Conservation (phyloP, 176 grass and related monocot species). For the Aegilops bicornis region DNA sequence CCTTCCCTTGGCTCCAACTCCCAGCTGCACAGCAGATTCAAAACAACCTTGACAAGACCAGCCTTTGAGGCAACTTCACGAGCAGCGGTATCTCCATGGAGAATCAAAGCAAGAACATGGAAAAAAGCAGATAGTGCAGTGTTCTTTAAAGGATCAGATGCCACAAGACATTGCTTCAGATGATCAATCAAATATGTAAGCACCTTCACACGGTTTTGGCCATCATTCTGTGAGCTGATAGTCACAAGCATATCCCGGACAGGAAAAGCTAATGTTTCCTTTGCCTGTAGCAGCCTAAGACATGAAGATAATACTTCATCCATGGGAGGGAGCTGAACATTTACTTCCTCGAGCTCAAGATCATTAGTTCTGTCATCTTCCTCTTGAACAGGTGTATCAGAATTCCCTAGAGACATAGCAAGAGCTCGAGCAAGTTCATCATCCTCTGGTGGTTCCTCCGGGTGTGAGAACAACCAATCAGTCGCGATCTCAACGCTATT, state of each 20-base stretch:
- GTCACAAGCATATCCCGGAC: constrained; percentile 91
- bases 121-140: constrained; percentile 68
- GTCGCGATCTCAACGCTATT: constrained; percentile 98
- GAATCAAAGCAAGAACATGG: constrained; percentile 94
- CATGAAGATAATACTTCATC: constrained; percentile 91
- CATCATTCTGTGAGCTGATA: constrained; percentile 92
- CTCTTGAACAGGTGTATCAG: constrained; percentile 63
- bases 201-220: constrained; percentile 78
- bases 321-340: constrained; percentile 72
- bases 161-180: constrained; percentile 55
- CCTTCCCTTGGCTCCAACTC: constrained; percentile 46
- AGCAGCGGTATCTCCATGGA: constrained; percentile 80
- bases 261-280: constrained; percentile 84
- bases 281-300: constrained; percentile 69
- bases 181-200: constrained; percentile 89
- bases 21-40: constrained; percentile 77
- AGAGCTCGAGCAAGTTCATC: constrained; percentile 98
- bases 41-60: constrained; percentile 79
- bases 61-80: constrained; percentile 71
- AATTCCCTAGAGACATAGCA: constrained; percentile 91
- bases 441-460: constrained; percentile 93
- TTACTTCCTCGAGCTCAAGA: constrained; percentile 75
- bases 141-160: constrained; percentile 47
- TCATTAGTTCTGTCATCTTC: constrained; percentile 52
- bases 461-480: constrained; percentile 97